Evolutionary conservation across 2,329 filamentous ascomycete species (phyloP), one percentile per base, ranked within the genome.

Genomic region (Microascus cirrosus): DNA sequence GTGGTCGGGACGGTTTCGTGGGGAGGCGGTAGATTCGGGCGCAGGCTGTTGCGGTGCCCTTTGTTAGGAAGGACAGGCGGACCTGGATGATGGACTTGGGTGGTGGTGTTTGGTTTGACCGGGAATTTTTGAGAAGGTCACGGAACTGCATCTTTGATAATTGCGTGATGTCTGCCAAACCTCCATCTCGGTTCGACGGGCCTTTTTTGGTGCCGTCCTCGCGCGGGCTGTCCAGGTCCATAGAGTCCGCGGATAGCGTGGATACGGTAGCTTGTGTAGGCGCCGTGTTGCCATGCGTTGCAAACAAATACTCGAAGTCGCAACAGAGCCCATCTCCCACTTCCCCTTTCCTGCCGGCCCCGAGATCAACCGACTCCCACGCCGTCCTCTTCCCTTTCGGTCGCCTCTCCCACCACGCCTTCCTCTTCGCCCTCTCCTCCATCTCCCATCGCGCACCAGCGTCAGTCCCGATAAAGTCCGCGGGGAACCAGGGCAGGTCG

Each of bases 21-120:
- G n/a, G 93, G 18, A 97, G 82, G 15, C 89, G 85, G 71, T 97
- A 99, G 62, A 97, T 85, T 39, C 94, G 83, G 3, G 93, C 90
- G 68, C 87, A 89, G 2, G 83, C 74, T 0, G 73, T 77, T 3
- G 86, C 88, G 1, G 86, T 81, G 28, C 94, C 93, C 58, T 90
- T 84, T 45, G 79, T 76, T 10, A 87, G 68, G 53, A 94, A 77
- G 0, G 76, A 83, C 57, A 97, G 75, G 55, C 80, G 81, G 53
- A 92, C 79, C 0, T 83, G 86, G 56, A 86, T 73, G 42, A 83
- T 63, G 22, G 74, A 68, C 56, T 74, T 69, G 11, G 65, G 59
- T 0, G 72, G 70, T 4, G 71, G 67, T 0, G 63, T 55, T 3
- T 52, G 18, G 28, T 20, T 36, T 18, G 32, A 32, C 4, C 25